Evolutionary conservation across 345 rosid species (phyloP), one percentile per base, ranked within the genome.

Genomic region (Rhodomyrtus tomentosa): DNA sequence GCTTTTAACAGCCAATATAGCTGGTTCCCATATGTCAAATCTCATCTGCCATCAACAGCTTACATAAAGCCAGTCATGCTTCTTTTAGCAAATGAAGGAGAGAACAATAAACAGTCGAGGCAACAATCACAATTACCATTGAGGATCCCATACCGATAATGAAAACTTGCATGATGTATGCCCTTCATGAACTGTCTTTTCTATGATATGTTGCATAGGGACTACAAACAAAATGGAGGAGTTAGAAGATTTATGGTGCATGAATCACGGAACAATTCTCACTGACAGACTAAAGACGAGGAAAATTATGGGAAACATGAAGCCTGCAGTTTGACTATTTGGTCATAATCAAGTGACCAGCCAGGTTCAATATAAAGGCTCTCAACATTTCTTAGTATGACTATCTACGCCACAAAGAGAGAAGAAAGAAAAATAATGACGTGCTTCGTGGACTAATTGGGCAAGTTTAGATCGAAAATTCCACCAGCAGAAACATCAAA

Each of bases 11-110:
- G 94, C 89, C 91, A 96, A 87, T 5, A 93, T 95, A 88, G 94
- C 98, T 2, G 92, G 94, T 90, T 96, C 99, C 97, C 98, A 94
- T 88, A 95, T 91, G 88, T 88, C 96, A 92, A 91, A 93, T 84
- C 93, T 91, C 76, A 91, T 87, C 99, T 96, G 94, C 73, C 50
- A 59, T 56, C 38, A 68, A 88, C 87, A 84, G 62, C 50, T 24
- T 45, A 56, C 84, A 83, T 38, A 82, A 24, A 56, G 50, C 79
- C 79, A 68, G 79, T 68, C 79, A 68, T 68, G 25, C 79, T 68
- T 68, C 79, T 68, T 68, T 68, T 68, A 68, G 79, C 79, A 68
- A 32, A 38, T 68, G 45, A 36, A 36, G 45, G 13, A 68, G 13
- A 68, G 79, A 68, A 68, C 79, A 36, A 68, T 32, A 6, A 68